Conservation (phyloP, 352 stramenopile species). For the Nothophytophthora sp. region DNA sequence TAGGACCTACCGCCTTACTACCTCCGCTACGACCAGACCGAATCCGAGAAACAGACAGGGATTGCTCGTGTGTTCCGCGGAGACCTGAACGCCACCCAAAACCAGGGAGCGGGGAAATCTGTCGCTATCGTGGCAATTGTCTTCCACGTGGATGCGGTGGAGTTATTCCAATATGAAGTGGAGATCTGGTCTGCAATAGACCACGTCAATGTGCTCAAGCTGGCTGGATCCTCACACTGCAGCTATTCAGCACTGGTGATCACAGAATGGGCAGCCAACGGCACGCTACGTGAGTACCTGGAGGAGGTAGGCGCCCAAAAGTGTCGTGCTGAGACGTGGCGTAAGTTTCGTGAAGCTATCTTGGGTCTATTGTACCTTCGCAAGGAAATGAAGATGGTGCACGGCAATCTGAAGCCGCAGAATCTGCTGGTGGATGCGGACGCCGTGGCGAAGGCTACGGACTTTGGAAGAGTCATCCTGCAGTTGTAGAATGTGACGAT, state of each 20-base stretch:
- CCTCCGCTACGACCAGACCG: conserved; percentile 14
- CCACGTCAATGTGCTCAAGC: conserved; percentile 25
- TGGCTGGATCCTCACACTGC: conserved; percentile 28
- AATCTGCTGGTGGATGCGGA: conserved; percentile 19
- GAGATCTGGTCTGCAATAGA: conserved; percentile 25
- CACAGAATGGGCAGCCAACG: conserved; percentile 18
- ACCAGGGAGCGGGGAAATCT: not conserved
- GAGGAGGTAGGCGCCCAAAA: not conserved
- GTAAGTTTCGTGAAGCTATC: conserved; percentile 8
- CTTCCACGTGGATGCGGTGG: conserved; percentile 22
- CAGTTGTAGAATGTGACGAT: conserved; percentile 10
- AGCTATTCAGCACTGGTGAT: conserved; percentile 22
- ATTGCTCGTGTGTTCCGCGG: too few relatives aligned
- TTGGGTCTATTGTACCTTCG: conserved; percentile 56
- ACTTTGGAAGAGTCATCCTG: conserved; percentile 18
- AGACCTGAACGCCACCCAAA: too few relatives aligned
- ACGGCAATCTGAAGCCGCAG: conserved; percentile 20
- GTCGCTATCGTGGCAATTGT: conserved; percentile 8
- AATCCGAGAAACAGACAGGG: conserved; percentile 7
- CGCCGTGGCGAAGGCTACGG: conserved; percentile 8
- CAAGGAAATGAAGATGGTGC: conserved; percentile 1
- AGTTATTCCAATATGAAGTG: conserved; percentile 28
- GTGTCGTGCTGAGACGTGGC: conserved; percentile 10
- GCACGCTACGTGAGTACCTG: conserved; percentile 17
- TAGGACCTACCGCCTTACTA: conserved; percentile 24